Evolutionary conservation across 306 rosid species (phyloP).

Genomic region (Citrullus mucosospermus): DNA sequence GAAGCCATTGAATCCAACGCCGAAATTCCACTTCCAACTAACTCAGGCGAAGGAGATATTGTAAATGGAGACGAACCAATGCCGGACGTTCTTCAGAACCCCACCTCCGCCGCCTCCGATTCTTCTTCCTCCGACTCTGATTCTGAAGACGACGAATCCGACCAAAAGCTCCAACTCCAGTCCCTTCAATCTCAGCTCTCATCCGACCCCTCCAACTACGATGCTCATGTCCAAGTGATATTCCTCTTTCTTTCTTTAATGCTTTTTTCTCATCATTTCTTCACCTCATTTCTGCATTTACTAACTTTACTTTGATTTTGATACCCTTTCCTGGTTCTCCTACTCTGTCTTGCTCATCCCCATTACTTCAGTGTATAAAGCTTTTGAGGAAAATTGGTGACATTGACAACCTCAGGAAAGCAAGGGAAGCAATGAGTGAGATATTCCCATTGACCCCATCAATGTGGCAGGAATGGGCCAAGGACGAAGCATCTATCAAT

Average conservation of each 20-base stretch:
- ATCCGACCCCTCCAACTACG: conserved; percentile 59
- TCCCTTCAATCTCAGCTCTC: conserved; percentile 47
- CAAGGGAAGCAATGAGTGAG: conserved; percentile 71
- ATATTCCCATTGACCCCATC: conserved; percentile 60
- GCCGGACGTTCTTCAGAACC: conserved; percentile 19
- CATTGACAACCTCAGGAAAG: conserved; percentile 53
- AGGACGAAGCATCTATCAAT: conserved; percentile 59
- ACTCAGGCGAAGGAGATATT: not conserved
- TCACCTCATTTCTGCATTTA: too few relatives aligned
- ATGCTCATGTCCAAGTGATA: conserved; percentile 47
- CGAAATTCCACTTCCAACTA: not conserved
- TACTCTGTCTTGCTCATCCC: not conserved
- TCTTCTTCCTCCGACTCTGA: conserved; percentile 16
- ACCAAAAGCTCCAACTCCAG: conserved; percentile 45
- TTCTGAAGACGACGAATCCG: conserved; percentile 45
- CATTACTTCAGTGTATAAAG: conserved; percentile 40
- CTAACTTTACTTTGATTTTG: not conserved
- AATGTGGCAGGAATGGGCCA: conserved; percentile 87
- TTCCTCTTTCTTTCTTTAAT: not conserved
- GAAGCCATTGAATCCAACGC: conserved; percentile 14
- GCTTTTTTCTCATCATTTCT: not conserved
- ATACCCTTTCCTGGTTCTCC: not conserved
- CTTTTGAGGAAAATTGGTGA: conserved; percentile 60
- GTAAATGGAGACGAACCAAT: conserved; percentile 20
- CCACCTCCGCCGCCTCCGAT: conserved; percentile 12